These are phyloP conservation scores for Colletotrichum sp. DNA, from an alignment of 2,329 filamentous ascomycete species.

Conservation along the genomic window DNA sequence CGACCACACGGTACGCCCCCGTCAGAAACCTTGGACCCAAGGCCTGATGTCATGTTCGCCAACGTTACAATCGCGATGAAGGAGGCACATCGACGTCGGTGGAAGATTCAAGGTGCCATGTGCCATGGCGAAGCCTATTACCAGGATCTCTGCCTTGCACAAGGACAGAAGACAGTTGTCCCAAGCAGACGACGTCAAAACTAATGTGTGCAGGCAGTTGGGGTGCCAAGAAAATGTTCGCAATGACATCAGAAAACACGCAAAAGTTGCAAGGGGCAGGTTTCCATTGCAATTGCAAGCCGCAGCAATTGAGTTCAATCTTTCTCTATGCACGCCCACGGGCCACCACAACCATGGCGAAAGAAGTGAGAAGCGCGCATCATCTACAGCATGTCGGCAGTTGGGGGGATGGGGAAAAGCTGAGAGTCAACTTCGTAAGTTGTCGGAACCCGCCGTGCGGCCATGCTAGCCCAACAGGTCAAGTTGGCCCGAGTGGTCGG, in stretches of 20 bases:
- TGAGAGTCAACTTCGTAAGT: neutral
- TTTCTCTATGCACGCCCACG: neutral
- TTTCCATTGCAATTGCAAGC: neutral
- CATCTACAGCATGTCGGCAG: neutral
- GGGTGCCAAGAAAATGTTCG: neutral
- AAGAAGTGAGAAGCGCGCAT: neutral
- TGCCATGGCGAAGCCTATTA: neutral
- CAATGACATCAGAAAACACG: neutral
- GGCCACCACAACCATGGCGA: neutral
- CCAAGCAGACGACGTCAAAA: neutral
- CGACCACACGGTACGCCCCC: constrained; percentile 6
- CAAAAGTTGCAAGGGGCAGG: neutral
- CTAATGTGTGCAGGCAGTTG: neutral
- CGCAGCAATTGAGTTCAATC: neutral
- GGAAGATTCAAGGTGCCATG: neutral
- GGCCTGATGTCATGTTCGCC: neutral
- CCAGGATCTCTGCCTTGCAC: neutral
- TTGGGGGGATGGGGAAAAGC: neutral
- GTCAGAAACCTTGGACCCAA: neutral
- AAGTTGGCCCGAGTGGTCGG: neutral
- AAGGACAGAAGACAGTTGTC: neutral
- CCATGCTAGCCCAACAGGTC: neutral
- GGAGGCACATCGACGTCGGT: neutral
- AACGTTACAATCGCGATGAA: neutral
- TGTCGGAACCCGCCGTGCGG: neutral